Evolutionary conservation across 2,329 filamentous ascomycete species (phyloP).

Genomic region (Aspergillus fumigatiaffinis): DNA sequence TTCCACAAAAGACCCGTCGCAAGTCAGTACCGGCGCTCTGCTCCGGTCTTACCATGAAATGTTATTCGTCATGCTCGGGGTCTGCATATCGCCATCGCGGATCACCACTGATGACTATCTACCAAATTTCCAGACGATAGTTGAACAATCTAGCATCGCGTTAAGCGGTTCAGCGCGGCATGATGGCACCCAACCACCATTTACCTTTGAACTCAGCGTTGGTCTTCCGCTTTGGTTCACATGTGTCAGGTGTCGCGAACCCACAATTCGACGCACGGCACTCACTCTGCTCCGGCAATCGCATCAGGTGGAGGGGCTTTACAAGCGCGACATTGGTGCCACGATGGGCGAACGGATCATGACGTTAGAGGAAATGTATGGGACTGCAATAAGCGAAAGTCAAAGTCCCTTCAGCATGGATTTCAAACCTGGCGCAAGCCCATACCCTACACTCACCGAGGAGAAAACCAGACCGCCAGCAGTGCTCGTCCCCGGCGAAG

Average conservation of each 20-base stretch:
- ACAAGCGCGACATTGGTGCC: slow-evolving; percentile 8
- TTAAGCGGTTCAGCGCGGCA: slow-evolving; percentile 13
- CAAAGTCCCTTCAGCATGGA: neutral
- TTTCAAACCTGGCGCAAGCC: neutral
- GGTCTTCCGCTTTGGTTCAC: slow-evolving; percentile 30
- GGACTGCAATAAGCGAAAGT: slow-evolving; percentile 1
- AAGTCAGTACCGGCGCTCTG: slow-evolving; percentile 17
- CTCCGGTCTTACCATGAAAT: slow-evolving; percentile 23
- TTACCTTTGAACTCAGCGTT: slow-evolving; percentile 30
- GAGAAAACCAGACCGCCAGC: neutral
- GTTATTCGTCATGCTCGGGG: slow-evolving; percentile 18
- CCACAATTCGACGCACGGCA: slow-evolving; percentile 24
- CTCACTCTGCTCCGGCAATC: slow-evolving; percentile 22
- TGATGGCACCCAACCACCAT: slow-evolving; percentile 26
- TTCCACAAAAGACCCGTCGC: neutral
- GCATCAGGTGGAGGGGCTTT: slow-evolving; percentile 27
- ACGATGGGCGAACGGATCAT: slow-evolving; percentile 23
- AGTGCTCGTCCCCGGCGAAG: slow-evolving; percentile 11
- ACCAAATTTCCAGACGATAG: slow-evolving; percentile 23
- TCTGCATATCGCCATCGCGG: slow-evolving; percentile 18
- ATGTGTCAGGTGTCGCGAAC: slow-evolving; percentile 30
- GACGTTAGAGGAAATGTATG: slow-evolving; percentile 26
- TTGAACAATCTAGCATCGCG: slow-evolving; percentile 22
- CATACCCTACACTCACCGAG: neutral
- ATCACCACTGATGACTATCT: slow-evolving; percentile 20